Evolutionary conservation across 1,284 basidiomycete genomes (phyloP).

Genomic region (Ceratobasidium sp.): DNA sequence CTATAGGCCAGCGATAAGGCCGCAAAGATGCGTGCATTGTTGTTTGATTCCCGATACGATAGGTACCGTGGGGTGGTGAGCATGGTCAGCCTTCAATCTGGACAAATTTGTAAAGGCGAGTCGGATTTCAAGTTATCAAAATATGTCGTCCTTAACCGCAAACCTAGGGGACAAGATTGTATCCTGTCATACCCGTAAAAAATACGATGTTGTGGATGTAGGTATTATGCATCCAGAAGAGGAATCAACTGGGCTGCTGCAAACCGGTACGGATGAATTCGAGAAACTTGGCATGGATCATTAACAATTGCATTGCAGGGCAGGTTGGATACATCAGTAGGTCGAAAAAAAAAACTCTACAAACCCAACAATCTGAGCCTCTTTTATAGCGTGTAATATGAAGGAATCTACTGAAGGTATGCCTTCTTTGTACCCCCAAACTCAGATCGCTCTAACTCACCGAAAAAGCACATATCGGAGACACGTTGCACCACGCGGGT

Average conservation of each 20-base stretch:
- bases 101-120: slow-evolving; percentile 59
- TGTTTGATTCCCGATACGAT: slow-evolving; percentile 97
- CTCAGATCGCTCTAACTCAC: slow-evolving; percentile 39
- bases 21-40: slow-evolving; percentile 71
- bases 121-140: background rate
- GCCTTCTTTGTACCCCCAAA: slow-evolving; percentile 12
- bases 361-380: no score
- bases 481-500: slow-evolving; percentile 87
- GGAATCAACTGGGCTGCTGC: slow-evolving; percentile 69
- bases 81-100: slow-evolving; percentile 76
- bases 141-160: background rate
- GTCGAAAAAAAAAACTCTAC: no score
- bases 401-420: slow-evolving; percentile 96
- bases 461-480: slow-evolving; percentile 84
- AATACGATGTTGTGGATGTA: slow-evolving; percentile 91
- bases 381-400: slow-evolving; percentile 89
- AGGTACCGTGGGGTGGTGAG: slow-evolving; percentile 97
- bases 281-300: no score
- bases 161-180: slow-evolving; percentile 83
- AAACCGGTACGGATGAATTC: slow-evolving; percentile 52
- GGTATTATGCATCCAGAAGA: slow-evolving; percentile 95
- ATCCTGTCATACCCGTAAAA: slow-evolving; percentile 86
- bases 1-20: slow-evolving; percentile 24
- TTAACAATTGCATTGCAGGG: slow-evolving; percentile 53
- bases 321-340: slow-evolving; percentile 84